Evolutionary conservation across 2,329 filamentous ascomycete genomes (phyloP).

Genomic region (Colletotrichum phormii): DNA sequence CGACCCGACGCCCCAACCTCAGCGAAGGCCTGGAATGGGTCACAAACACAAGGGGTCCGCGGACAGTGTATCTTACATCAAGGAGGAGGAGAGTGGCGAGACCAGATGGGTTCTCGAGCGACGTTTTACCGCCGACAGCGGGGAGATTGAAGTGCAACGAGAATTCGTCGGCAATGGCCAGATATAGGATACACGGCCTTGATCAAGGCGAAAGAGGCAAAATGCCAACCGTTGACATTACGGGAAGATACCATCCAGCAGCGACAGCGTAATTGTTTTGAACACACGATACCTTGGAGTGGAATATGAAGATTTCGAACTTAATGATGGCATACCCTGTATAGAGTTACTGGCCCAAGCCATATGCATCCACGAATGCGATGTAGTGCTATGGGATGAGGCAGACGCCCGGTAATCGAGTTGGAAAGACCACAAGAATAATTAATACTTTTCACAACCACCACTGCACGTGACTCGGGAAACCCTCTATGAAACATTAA

Average conservation of each 20-base stretch:
- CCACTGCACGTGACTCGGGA: no score
- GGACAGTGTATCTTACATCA: slow-evolving; percentile 77
- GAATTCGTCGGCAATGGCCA: slow-evolving; percentile 71
- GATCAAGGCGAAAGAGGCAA: not conserved
- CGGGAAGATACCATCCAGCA: slow-evolving; percentile 21
- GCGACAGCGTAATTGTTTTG: slow-evolving; percentile 20
- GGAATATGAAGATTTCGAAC: not conserved
- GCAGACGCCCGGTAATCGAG: not conserved
- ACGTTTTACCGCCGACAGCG: slow-evolving; percentile 72
- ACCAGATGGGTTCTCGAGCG: slow-evolving; percentile 78
- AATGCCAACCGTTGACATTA: not conserved
- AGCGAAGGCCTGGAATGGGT: slow-evolving; percentile 49
- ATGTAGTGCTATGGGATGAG: not conserved
- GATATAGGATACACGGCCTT: slow-evolving; percentile 48
- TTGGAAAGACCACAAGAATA: not conserved
- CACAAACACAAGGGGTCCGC: slow-evolving; percentile 67
- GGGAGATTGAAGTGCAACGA: slow-evolving; percentile 72
- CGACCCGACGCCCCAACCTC: slow-evolving; percentile 23
- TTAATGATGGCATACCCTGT: slow-evolving; percentile 12
- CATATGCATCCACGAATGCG: slow-evolving; percentile 8
- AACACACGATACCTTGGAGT: slow-evolving; percentile 16
- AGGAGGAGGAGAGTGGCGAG: slow-evolving; percentile 69
- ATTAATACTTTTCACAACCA: not conserved
- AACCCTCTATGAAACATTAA: no score
- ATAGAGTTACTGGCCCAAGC: slow-evolving; percentile 24